These are phyloP conservation scores for Pythium volutum DNA, from an alignment of 352 stramenopile genomes.

Conservation along the genomic window DNA sequence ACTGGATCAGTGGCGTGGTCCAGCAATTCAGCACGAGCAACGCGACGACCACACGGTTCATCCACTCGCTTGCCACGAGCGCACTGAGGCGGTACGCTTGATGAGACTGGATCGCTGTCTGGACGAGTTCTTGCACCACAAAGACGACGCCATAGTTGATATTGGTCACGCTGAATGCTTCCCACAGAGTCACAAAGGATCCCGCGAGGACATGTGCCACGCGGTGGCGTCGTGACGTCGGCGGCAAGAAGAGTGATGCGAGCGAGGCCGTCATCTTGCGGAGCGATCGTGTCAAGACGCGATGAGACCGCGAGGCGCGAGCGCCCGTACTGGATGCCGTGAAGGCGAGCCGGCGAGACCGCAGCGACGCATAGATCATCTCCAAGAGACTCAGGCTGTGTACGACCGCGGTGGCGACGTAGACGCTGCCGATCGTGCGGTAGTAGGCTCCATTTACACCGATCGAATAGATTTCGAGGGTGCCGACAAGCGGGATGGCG, in stretches of 20 bases:
- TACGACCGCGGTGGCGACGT: neutral
- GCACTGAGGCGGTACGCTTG: slow-evolving; percentile 29
- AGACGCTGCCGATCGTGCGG: neutral
- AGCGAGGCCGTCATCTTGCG: neutral
- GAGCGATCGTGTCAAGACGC: neutral
- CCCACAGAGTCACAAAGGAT: neutral
- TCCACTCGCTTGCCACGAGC: slow-evolving; percentile 20
- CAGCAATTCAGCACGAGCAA: slow-evolving; percentile 33
- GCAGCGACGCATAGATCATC: neutral
- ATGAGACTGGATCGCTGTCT: slow-evolving; percentile 27
- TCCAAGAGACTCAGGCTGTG: neutral
- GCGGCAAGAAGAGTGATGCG: neutral
- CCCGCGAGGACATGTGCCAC: neutral
- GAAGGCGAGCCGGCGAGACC: neutral
- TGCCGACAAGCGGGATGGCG: slow-evolving; percentile 2
- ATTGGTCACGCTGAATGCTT: slow-evolving; percentile 14
- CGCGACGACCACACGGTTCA: slow-evolving; percentile 22
- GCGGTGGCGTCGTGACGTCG: neutral
- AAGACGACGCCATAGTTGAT: slow-evolving; percentile 23
- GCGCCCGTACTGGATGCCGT: neutral
- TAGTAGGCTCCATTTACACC: slow-evolving; percentile 3
- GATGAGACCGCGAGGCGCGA: neutral
- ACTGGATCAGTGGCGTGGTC: slow-evolving; percentile 23
- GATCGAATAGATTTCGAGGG: slow-evolving; percentile 9
- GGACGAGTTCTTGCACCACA: slow-evolving; percentile 25